These are phyloP conservation scores for Leishmania aethiopica DNA, from an alignment of 208 protist species.

Conservation along the genomic window DNA sequence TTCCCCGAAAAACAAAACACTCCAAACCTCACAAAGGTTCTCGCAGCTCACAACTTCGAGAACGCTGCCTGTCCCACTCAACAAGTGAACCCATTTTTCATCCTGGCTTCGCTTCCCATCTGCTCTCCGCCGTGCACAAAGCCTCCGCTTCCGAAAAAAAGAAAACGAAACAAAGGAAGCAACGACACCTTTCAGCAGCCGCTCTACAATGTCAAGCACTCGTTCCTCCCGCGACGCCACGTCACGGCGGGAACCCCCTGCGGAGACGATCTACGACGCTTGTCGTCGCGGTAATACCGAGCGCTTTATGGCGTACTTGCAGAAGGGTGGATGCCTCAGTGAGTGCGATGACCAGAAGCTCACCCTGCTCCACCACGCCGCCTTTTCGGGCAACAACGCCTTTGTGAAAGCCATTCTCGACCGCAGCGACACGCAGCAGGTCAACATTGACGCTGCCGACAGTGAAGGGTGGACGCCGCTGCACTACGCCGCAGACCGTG, in stretches of 20 bases:
- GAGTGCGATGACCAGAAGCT: slow-evolving; percentile 74
- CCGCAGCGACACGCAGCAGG: slow-evolving; percentile 25
- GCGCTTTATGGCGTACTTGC: slow-evolving; percentile 62
- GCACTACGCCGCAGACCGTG: slow-evolving; percentile 87
- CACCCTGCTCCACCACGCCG: slow-evolving; percentile 86
- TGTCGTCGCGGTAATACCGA: slow-evolving; percentile 52
- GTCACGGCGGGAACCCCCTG: slow-evolving; percentile 3
- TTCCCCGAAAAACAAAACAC: not conserved
- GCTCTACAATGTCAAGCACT: not conserved
- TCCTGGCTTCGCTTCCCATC: not conserved
- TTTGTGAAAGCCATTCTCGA: slow-evolving; percentile 54
- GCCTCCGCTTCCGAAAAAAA: not conserved
- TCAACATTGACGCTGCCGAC: slow-evolving; percentile 72
- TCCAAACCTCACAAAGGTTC: not conserved
- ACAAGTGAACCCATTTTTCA: not conserved
- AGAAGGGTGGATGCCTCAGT: slow-evolving; percentile 73
- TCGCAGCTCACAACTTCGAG: not conserved
- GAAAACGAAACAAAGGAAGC: slow-evolving; percentile 1
- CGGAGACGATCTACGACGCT: slow-evolving; percentile 79
- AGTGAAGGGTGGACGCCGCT: slow-evolving; percentile 84
- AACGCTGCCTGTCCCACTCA: not conserved
- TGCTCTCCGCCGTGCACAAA: not conserved
- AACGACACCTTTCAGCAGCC: not conserved
- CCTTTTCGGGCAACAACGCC: slow-evolving; percentile 58
- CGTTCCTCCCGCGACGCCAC: not conserved